phyloP scores from a whole-genome alignment of 441 rosid species.

The Geranium incanum region DNA sequence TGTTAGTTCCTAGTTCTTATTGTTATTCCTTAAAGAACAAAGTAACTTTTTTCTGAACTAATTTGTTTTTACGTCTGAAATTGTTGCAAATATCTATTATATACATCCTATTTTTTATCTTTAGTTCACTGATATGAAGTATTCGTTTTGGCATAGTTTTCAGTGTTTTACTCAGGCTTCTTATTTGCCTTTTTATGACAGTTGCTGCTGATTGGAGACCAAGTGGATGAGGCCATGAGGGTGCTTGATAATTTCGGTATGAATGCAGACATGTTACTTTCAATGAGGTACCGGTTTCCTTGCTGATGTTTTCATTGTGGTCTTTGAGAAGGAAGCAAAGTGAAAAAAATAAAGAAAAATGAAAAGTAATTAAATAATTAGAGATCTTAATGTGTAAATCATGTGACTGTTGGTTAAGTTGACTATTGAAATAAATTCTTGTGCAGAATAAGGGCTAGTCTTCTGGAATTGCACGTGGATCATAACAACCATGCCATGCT shows the following conservation, averaged over 20 bases:
- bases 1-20: not conserved
- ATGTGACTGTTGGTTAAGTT: not conserved
- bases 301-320: not conserved
- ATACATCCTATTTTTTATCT: not conserved
- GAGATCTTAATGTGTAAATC: not conserved
- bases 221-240: constrained; percentile 48
- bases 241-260: constrained; percentile 47
- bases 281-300: constrained; percentile 44
- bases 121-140: not conserved
- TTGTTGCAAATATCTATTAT: not conserved
- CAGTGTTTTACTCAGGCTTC: not conserved
- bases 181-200: constrained; percentile 17
- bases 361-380: no score
- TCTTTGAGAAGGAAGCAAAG: not conserved
- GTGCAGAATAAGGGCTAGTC: constrained; percentile 50
- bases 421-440: not conserved
- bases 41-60: not conserved
- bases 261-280: constrained; percentile 35
- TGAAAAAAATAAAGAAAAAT: not conserved
- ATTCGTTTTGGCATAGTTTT: not conserved
- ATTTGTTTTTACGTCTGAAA: not conserved
- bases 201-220: constrained; percentile 65
- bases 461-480: constrained; percentile 46
- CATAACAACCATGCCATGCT: constrained; percentile 28
- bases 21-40: not conserved